Percentiles rank a stretch among this genome's conserved stretches.
phyloP scores from a whole-genome alignment of 1,284 basidiomycete genomes.

The Taiwanofungus camphoratus region DNA sequence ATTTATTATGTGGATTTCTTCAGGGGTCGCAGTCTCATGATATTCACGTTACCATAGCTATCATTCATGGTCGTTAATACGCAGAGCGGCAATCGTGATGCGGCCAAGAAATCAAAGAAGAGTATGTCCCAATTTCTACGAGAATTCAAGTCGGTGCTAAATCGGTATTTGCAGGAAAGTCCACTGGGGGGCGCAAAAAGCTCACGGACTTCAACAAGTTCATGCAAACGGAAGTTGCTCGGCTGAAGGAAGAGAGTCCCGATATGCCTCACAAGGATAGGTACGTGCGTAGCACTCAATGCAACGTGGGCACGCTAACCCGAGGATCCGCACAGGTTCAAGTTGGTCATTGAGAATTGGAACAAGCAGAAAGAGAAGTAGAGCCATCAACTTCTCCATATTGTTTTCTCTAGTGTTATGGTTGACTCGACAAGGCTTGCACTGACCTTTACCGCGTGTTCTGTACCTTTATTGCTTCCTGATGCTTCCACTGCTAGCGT shows the following conservation, averaged over 20 bases:
- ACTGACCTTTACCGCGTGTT: no score
- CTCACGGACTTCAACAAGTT: constrained; percentile 73
- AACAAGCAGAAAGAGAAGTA: constrained; percentile 67
- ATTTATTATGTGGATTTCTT: no score
- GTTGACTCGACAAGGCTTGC: no score
- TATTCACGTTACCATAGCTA: neutral
- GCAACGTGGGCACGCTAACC: no score
- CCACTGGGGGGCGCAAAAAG: constrained; percentile 41
- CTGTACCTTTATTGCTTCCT: no score
- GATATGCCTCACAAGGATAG: constrained; percentile 66
- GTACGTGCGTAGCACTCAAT: constrained; percentile 43
- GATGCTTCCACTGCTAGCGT: no score
- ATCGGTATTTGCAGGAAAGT: constrained; percentile 25
- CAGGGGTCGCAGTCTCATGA: neutral
- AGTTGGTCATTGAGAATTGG: constrained; percentile 70
- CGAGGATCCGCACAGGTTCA: constrained; percentile 71
- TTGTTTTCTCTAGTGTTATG: neutral
- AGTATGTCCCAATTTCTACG: neutral
- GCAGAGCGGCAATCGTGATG: neutral
- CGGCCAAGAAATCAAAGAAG: constrained; percentile 1
- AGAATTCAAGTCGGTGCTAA: no score
- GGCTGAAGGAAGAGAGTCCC: constrained; percentile 66
- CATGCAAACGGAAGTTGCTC: constrained; percentile 73
- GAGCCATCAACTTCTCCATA: constrained; percentile 26
- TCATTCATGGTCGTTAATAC: constrained; percentile 6